These are phyloP conservation scores for Amesomyces nigricolor DNA, from an alignment of 2,329 filamentous ascomycete genomes.

Conservation along the genomic window DNA sequence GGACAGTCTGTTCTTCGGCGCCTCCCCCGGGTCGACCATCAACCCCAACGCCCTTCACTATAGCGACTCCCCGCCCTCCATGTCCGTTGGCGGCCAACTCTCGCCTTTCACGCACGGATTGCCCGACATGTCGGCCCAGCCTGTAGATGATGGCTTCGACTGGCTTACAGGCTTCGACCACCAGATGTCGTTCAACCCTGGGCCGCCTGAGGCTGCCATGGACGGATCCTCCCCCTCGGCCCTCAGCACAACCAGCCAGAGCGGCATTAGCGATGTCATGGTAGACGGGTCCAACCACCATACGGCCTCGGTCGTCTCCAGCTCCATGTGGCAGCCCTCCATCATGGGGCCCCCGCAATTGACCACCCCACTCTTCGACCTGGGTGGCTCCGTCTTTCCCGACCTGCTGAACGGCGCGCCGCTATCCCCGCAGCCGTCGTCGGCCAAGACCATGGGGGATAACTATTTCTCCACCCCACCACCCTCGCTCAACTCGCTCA, in stretches of 20 bases:
- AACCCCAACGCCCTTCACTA: constrained; percentile 77
- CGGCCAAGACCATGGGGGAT: constrained; percentile 66
- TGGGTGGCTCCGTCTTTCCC: constrained; percentile 67
- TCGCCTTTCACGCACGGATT: constrained; percentile 54
- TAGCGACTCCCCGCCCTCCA: constrained; percentile 66
- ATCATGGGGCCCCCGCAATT: constrained; percentile 65
- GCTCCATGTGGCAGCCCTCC: constrained; percentile 63
- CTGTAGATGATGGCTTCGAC: constrained; percentile 71
- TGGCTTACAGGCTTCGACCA: constrained; percentile 79
- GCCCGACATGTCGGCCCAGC: constrained; percentile 53
- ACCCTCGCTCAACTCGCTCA: constrained; percentile 66
- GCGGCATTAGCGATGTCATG: constrained; percentile 86
- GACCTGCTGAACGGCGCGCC: constrained; percentile 68
- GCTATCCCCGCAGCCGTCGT: constrained; percentile 69
- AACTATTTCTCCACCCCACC: constrained; percentile 75
- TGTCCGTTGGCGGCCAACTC: constrained; percentile 57
- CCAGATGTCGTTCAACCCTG: constrained; percentile 62
- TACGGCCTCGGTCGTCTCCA: constrained; percentile 45
- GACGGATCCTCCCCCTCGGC: constrained; percentile 94
- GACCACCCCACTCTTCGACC: constrained; percentile 67
- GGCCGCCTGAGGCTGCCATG: constrained; percentile 67
- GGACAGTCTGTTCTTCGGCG: constrained; percentile 64
- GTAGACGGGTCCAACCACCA: constrained; percentile 74
- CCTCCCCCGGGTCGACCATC: constrained; percentile 58
- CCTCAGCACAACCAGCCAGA: constrained; percentile 91